Conservation (phyloP, 148 eudicot genomes). For the Spergularia marina region DNA sequence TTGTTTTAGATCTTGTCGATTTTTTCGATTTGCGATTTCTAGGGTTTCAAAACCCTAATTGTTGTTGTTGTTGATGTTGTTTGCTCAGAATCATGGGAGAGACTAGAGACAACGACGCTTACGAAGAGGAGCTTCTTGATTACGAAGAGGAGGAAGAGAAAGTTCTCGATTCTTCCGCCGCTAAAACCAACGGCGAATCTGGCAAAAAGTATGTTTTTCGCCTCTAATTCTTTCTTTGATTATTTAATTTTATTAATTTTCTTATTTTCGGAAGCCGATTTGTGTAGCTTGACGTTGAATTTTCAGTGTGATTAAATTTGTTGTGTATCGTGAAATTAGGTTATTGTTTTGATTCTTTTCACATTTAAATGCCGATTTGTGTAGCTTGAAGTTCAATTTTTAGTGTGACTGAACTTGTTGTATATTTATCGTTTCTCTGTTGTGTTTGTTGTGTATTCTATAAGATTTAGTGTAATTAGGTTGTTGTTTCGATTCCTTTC, state of each 20-base stretch:
- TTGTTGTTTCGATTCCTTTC: not conserved
- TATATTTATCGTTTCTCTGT: not conserved
- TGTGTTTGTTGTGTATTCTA: not conserved
- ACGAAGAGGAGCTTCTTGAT: slow-evolving; percentile 63
- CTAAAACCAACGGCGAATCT: slow-evolving; percentile 50
- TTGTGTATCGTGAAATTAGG: not conserved
- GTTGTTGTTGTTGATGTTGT: not conserved
- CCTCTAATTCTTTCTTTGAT: not conserved
- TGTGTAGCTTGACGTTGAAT: too few relatives aligned
- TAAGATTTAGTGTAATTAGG: not conserved
- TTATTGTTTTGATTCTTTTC: not conserved
- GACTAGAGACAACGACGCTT: slow-evolving; percentile 48
- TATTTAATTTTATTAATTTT: not conserved
- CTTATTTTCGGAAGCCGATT: not conserved
- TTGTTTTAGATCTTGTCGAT: slow-evolving; percentile 2
- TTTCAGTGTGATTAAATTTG: not conserved
- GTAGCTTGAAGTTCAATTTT: too few relatives aligned
- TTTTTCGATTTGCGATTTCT: not conserved
- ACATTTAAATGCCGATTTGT: too few relatives aligned
- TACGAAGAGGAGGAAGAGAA: slow-evolving; percentile 61
- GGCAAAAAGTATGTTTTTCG: slow-evolving; percentile 41
- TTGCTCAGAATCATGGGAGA: slow-evolving; percentile 39
- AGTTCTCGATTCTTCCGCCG: slow-evolving; percentile 39
- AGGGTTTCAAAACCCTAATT: slow-evolving; percentile 20
- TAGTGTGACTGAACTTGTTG: not conserved